Evolutionary conservation across 371 early-diverging fungal species (phyloP).

Genomic region (Syncephalastrum racemosum): DNA sequence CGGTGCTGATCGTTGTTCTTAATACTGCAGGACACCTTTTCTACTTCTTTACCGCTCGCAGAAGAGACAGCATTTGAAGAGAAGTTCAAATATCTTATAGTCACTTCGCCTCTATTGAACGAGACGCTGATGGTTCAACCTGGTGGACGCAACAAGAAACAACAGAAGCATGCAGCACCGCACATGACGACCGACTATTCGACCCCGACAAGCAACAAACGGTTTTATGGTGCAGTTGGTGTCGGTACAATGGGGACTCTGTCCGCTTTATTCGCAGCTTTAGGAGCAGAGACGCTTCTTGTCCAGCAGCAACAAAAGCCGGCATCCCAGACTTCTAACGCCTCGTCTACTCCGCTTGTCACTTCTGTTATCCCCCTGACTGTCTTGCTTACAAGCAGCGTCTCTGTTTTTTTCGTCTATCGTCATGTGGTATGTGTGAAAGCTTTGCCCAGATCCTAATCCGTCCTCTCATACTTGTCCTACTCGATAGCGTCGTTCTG

Average conservation of each 20-base stretch:
- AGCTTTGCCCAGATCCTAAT: background rate
- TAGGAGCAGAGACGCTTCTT: slow-evolving; percentile 15
- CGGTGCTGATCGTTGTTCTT: background rate
- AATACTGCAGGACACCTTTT: slow-evolving; percentile 32
- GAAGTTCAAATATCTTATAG: slow-evolving; percentile 64
- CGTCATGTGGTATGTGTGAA: slow-evolving; percentile 35
- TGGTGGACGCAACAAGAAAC: slow-evolving; percentile 24
- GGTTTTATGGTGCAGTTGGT: slow-evolving; percentile 1
- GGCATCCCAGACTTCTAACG: background rate
- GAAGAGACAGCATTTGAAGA: slow-evolving; percentile 68
- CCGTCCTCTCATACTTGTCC: background rate
- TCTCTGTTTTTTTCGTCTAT: slow-evolving; percentile 39
- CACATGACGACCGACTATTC: slow-evolving; percentile 15
- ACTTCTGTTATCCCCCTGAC: slow-evolving; percentile 19
- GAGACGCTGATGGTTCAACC: slow-evolving; percentile 49
- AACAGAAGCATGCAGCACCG: slow-evolving; percentile 22
- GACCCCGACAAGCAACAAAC: slow-evolving; percentile 9
- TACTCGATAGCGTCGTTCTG: slow-evolving; percentile 42
- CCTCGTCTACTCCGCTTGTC: slow-evolving; percentile 10
- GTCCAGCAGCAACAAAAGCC: slow-evolving; percentile 11
- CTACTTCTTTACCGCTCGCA: slow-evolving; percentile 38
- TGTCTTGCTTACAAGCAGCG: slow-evolving; percentile 26
- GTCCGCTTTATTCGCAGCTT: slow-evolving; percentile 16
- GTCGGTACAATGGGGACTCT: slow-evolving; percentile 17
- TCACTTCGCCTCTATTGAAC: slow-evolving; percentile 62